A percentile compares a stretch with the other conserved stretches of the same genome.
Conservation (phyloP, 768 basidiomycete species). For the Trametes gibbosa region DNA sequence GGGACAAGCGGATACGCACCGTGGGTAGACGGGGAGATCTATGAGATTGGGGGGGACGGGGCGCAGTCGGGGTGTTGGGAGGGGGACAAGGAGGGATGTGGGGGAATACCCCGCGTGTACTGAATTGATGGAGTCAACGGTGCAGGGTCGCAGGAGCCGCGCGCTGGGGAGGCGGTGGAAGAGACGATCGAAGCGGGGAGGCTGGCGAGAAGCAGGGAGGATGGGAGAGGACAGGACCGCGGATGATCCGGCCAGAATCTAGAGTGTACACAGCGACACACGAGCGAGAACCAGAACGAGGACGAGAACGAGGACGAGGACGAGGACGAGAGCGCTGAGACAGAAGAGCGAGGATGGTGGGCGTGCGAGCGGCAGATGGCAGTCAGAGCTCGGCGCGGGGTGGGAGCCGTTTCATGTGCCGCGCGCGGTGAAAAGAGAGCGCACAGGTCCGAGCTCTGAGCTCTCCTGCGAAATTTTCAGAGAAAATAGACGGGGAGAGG, state of each 20-base stretch:
- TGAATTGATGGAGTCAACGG: constrained; percentile 9
- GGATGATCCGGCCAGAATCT: constrained; percentile 16
- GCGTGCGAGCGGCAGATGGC: constrained; percentile 6
- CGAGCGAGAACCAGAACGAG: not conserved
- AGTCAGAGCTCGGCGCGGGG: not conserved
- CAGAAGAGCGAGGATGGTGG: not conserved
- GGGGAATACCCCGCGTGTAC: constrained; percentile 17
- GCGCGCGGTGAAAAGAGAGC: not conserved
- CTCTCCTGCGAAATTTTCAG: constrained; percentile 3
- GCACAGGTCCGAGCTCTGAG: not conserved
- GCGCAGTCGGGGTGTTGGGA: constrained; percentile 6
- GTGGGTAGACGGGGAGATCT: constrained; percentile 12
- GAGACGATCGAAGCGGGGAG: constrained; percentile 7
- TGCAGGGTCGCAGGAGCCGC: constrained; percentile 10
- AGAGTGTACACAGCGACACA: not conserved
- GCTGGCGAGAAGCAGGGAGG: not conserved
- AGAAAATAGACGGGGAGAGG: constrained; percentile 1
- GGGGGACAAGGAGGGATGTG: constrained; percentile 8
- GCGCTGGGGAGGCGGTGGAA: constrained; percentile 11
- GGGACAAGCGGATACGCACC: constrained; percentile 9
- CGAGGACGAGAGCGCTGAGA: not conserved
- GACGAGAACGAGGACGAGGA: not conserved
- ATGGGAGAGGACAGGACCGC: constrained; percentile 6
- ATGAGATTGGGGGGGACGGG: constrained; percentile 13
- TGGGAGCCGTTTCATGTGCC: not conserved